phyloP scores from a whole-genome alignment of 192 early-diverging fungal species.

The Backusella tuberculispora region DNA sequence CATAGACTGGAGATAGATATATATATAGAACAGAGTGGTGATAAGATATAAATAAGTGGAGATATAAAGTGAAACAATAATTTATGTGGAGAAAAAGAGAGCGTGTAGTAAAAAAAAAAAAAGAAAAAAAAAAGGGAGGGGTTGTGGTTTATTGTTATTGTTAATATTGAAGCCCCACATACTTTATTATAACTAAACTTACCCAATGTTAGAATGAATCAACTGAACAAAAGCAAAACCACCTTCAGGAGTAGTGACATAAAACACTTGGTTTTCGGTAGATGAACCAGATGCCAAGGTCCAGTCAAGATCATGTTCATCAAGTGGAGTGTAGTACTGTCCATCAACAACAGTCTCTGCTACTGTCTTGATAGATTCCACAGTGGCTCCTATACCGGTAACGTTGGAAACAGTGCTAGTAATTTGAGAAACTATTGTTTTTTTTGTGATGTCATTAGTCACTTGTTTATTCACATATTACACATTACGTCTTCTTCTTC shows the following conservation, averaged over 20 bases:
- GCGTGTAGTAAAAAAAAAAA: background rate
- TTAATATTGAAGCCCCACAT: background rate
- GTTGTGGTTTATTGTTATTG: background rate
- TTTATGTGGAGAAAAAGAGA: background rate
- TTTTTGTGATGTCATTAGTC: background rate
- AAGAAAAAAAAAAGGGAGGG: background rate
- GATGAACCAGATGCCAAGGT: constrained; percentile 68
- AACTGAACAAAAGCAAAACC: constrained; percentile 86
- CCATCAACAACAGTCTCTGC: constrained; percentile 44
- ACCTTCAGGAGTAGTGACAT: constrained; percentile 75
- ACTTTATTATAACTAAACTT: constrained; percentile 26
- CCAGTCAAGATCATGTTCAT: constrained; percentile 72
- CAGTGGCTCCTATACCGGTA: constrained; percentile 31
- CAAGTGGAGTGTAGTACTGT: constrained; percentile 50
- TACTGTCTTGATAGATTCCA: constrained; percentile 38
- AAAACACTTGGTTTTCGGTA: constrained; percentile 91
- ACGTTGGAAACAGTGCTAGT: constrained; percentile 41
- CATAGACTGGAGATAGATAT: constrained; percentile 31
- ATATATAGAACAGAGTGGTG: background rate
- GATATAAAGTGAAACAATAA: background rate
- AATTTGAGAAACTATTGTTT: constrained; percentile 36
- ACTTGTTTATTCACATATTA: background rate
- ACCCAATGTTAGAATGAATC: constrained; percentile 86
- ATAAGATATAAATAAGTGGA: constrained; percentile 20
- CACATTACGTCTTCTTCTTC: background rate